phyloP scores from a whole-genome alignment of 805 yeast genomes.

The Pichia scutulata region DNA sequence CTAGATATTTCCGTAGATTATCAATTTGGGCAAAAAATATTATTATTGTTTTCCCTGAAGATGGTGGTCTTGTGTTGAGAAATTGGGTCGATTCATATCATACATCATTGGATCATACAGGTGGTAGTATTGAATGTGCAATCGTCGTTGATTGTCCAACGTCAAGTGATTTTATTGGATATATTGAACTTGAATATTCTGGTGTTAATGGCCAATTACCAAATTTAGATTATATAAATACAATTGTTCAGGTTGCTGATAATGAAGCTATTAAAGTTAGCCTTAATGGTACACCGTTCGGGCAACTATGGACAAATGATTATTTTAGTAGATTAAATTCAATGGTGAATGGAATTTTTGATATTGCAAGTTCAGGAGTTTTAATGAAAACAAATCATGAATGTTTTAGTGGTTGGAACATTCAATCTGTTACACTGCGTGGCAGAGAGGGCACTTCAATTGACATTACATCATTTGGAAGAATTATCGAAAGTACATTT shows the following conservation, averaged over 20 bases:
- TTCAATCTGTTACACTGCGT: conserved; percentile 76
- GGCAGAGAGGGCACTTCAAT: conserved; percentile 48
- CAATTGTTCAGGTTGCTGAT: conserved; percentile 63
- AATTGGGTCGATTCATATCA: conserved; percentile 95
- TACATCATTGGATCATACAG: conserved; percentile 72
- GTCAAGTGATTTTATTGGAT: conserved; percentile 57
- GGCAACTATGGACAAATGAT: conserved; percentile 37
- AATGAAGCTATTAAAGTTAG: conserved; percentile 71
- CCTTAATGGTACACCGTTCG: conserved; percentile 50
- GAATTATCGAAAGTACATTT: conserved; percentile 79
- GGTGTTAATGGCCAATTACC: conserved; percentile 96
- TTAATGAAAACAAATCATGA: conserved; percentile 58
- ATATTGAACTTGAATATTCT: conserved; percentile 67
- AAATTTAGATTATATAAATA: conserved; percentile 80
- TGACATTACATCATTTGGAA: conserved; percentile 88
- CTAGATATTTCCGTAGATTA: conserved; percentile 76
- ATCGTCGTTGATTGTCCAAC: conserved; percentile 71
- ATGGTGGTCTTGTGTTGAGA: conserved; percentile 60
- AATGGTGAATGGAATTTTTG: conserved; percentile 56
- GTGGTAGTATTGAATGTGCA: conserved; percentile 92
- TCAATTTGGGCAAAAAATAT: conserved; percentile 95
- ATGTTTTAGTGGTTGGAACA: conserved; percentile 93
- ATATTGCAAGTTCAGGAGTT: conserved; percentile 66
- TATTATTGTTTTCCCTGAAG: conserved; percentile 73
- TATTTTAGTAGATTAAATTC: conserved; percentile 52